These are phyloP conservation scores for Fusarium xylarioides DNA, from an alignment of 2,329 filamentous ascomycete genomes.

Conservation along the genomic window DNA sequence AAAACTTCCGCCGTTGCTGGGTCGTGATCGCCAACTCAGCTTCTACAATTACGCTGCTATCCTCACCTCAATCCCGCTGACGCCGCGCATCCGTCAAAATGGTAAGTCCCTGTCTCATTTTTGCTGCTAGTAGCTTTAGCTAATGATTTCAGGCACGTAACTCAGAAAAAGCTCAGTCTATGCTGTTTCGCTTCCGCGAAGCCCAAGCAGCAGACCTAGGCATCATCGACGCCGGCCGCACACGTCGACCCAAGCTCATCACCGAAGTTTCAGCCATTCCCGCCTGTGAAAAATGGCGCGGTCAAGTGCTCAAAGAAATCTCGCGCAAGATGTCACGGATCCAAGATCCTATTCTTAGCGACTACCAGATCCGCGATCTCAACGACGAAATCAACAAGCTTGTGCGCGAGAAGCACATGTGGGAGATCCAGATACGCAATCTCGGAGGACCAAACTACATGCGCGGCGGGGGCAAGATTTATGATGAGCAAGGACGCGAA, in stretches of 20 bases:
- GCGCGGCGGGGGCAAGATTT: constrained; percentile 74
- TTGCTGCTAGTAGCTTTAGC: neutral
- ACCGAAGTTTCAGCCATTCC: constrained; percentile 86
- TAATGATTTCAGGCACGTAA: constrained; percentile 80
- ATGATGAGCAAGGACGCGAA: constrained; percentile 77
- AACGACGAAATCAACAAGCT: constrained; percentile 99
- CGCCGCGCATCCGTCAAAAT: constrained; percentile 40
- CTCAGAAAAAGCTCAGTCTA: constrained; percentile 98
- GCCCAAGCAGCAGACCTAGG: constrained; percentile 95
- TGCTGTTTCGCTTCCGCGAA: constrained; percentile 99
- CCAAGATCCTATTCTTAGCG: constrained; percentile 88
- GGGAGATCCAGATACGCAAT: constrained; percentile 96
- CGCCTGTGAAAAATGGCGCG: constrained; percentile 95
- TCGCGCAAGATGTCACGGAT: constrained; percentile 96
- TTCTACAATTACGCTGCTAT: constrained; percentile 13
- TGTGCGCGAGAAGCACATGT: constrained; percentile 99
- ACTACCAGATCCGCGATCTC: constrained; percentile 96
- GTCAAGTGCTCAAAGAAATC: constrained; percentile 96
- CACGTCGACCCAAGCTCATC: constrained; percentile 90
- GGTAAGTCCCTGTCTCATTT: constrained; percentile 2
- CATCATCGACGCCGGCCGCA: constrained; percentile 91
- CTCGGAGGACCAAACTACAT: constrained; percentile 98
- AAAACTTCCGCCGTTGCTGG: constrained; percentile 40
- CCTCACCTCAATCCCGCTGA: neutral
- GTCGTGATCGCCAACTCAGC: constrained; percentile 27